Evolutionary conservation across 495 filamentous ascomycete species (phyloP).

Genomic region (Aspergillus carlsbadensis): DNA sequence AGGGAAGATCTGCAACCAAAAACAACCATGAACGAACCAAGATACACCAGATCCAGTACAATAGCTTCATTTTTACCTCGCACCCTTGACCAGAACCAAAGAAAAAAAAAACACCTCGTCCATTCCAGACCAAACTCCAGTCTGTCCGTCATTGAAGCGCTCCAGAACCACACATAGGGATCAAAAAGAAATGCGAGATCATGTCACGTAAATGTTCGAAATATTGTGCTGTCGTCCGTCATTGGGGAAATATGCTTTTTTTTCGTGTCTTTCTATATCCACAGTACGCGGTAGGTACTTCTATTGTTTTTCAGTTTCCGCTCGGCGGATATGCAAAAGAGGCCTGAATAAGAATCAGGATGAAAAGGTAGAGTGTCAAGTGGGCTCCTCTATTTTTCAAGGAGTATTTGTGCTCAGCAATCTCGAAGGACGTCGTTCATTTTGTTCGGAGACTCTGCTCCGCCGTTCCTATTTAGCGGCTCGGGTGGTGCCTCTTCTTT

Average conservation of each 20-base stretch:
- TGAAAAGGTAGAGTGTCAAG: not conserved
- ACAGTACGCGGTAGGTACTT: constrained; percentile 2
- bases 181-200: constrained; percentile 8
- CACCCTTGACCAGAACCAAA: not conserved
- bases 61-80: not conserved
- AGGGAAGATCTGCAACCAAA: not conserved
- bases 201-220: constrained; percentile 16
- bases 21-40: not conserved
- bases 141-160: constrained; percentile 5
- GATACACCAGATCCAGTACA: not conserved
- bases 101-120: not conserved
- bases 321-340: not conserved
- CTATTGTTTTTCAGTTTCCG: not conserved
- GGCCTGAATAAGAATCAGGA: not conserved
- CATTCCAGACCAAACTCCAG: constrained; percentile 7
- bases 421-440: constrained; percentile 38
- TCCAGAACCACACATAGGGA: not conserved
- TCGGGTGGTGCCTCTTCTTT: constrained; percentile 71
- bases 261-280: constrained; percentile 1
- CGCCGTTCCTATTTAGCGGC: constrained; percentile 23
- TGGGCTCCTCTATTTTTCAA: not conserved
- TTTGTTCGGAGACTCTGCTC: constrained; percentile 29
- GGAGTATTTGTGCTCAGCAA: constrained; percentile 23
- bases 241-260: not conserved
- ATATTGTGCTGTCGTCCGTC: not conserved